Percentiles rank a stretch among this genome's conserved stretches.
These are phyloP conservation scores for Logfia minima DNA, from an alignment of 129 eudicot species.

Conservation along the genomic window DNA sequence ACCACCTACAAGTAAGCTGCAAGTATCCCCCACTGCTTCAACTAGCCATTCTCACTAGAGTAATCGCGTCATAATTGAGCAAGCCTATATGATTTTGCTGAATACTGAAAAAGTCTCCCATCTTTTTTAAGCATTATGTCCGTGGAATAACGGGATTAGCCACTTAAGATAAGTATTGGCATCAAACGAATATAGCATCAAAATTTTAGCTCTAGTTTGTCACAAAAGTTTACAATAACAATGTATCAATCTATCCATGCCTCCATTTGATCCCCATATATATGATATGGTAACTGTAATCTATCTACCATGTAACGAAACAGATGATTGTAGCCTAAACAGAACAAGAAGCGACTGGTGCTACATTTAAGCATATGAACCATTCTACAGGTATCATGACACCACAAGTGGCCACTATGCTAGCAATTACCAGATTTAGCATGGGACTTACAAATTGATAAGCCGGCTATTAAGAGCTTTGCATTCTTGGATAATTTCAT, in stretches of 20 bases:
- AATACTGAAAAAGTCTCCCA: background rate
- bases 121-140: background rate
- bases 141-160: background rate
- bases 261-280: background rate
- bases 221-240: background rate
- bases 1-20: background rate
- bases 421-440: constrained; percentile 12
- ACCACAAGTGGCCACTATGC: constrained; percentile 15
- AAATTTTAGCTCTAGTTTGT: background rate
- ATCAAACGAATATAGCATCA: background rate
- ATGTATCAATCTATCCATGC: background rate
- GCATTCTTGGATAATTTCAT: constrained; percentile 96
- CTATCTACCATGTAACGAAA: background rate
- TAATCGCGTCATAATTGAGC: background rate
- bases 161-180: background rate
- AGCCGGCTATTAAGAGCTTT: constrained; percentile 93
- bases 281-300: background rate
- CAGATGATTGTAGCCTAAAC: background rate
- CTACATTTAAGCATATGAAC: background rate
- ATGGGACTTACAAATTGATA: constrained; percentile 66
- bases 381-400: background rate
- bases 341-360: constrained; percentile 3
- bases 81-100: background rate
- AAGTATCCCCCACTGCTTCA: background rate
- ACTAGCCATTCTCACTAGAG: background rate